Evolutionary conservation across 2,329 filamentous ascomycete genomes (phyloP), one percentile per base, ranked within the genome.

Genomic region (Clarireedia sp.): DNA sequence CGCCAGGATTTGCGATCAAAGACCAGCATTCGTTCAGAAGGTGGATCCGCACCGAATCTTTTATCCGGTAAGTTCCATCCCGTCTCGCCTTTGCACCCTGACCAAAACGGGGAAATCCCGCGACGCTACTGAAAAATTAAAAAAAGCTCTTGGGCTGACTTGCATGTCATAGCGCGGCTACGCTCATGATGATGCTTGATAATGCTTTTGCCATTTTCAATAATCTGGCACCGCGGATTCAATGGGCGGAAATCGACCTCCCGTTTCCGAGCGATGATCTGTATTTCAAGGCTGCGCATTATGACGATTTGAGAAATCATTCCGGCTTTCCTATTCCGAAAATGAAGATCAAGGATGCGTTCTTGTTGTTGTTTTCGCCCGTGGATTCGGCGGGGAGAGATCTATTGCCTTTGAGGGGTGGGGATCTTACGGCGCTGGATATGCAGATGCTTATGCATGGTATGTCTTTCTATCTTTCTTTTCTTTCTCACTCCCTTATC

Each of bases 371-470:
- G 1, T 67, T 67, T 37, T 45, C 59, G 5, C 46, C 59, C 5
- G 49, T 53, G 4, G 59, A 62, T 41, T 54, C 44, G 1, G 53
- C 55, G 3, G 52, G 67, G 8, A 40, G 59, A 10, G 58, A 62
- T 12, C 47, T 67, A 9, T 37, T 56, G 29, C 38, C 53, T 1
- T 54, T 68, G 29, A 49, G 61, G 21, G 33, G 49, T 5, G 59
- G 52, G 17, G 57, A 57, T 10, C 40, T 68, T 38, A 66, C 59
- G 26, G 60, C 62, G 14, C 45, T 66, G 33, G 66, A 69, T 56
- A 63, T 69, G 63, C 64, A 67, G n/a, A 64, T 66, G 55, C 60
- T 69, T 4, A 65, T 69, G 14, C 62, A 68, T 53, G 60, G 65
- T 65, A 58, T 52, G 59, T 59, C 10, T 29, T 40, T 48, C 43